Percentiles rank a stretch among this genome's conserved stretches.
Conservation (phyloP, 164 flowering plant species). For the Akebia trifoliata region DNA sequence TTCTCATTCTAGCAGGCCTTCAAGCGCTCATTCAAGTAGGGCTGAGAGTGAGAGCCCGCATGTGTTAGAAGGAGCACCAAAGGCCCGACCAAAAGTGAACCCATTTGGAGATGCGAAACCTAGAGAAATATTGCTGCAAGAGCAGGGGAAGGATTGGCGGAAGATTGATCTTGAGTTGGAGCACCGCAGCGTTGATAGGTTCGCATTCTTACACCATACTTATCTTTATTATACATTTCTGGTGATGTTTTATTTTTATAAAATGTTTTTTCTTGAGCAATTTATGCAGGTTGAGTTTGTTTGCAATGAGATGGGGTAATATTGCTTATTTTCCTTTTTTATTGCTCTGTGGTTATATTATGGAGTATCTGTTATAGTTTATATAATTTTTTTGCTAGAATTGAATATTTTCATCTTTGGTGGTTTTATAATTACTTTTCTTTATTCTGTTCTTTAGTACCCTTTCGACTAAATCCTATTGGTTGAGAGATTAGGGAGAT, state of each 20-base stretch:
- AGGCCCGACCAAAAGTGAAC: slow-evolving; percentile 65
- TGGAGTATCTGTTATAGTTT: not conserved
- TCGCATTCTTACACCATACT: not conserved
- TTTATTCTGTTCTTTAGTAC: too few relatives aligned
- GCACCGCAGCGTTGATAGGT: slow-evolving; percentile 75
- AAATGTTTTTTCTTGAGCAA: not conserved
- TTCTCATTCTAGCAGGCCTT: slow-evolving; percentile 78
- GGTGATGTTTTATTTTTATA: not conserved
- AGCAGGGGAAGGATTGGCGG: slow-evolving; percentile 82
- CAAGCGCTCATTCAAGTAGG: slow-evolving; percentile 61
- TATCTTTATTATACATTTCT: not conserved
- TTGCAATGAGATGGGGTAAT: not conserved
- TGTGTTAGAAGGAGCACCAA: slow-evolving; percentile 33
- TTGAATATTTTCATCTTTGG: too few relatives aligned
- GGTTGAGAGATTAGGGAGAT: too few relatives aligned
- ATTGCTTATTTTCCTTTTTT: not conserved
- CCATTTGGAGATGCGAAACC: slow-evolving; percentile 98
- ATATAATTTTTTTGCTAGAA: too few relatives aligned
- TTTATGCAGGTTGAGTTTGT: not conserved
- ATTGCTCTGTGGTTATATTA: not conserved
- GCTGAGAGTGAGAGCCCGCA: slow-evolving; percentile 42
- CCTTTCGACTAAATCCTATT: too few relatives aligned
- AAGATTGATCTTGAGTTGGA: slow-evolving; percentile 85
- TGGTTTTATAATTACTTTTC: too few relatives aligned
- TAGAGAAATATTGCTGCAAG: slow-evolving; percentile 67